A percentile compares a stretch with the other conserved stretches of the same genome.
Evolutionary conservation across 192 early-diverging fungal species (phyloP).

Genomic region (Backusella liffmaniae): DNA sequence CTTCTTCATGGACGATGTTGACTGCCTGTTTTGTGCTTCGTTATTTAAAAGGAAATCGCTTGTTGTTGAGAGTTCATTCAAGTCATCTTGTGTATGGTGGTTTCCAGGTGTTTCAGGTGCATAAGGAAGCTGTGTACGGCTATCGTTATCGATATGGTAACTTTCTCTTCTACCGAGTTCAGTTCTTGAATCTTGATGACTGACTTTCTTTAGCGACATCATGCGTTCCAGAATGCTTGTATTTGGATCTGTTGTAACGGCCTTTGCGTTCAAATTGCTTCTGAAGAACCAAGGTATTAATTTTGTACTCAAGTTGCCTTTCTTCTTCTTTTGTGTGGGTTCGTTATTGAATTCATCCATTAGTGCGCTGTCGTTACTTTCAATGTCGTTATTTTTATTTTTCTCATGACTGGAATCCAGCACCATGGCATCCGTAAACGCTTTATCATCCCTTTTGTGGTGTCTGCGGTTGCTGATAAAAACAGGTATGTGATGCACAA

Average conservation of each 20-base stretch:
- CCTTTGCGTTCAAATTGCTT: background rate
- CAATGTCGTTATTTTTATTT: background rate
- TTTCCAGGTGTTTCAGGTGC: background rate
- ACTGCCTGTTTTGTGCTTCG: background rate
- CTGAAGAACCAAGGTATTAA: conserved; percentile 10
- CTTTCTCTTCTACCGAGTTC: background rate
- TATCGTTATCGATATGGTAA: background rate
- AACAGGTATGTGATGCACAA: conserved; percentile 24
- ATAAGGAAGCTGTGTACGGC: background rate
- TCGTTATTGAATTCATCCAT: background rate
- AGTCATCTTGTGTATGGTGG: background rate
- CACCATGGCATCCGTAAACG: background rate
- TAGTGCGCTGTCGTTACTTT: background rate
- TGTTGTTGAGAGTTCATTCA: background rate
- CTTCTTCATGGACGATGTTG: background rate
- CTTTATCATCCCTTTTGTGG: background rate
- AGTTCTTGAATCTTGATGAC: background rate
- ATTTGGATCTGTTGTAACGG: background rate
- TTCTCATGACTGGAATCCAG: background rate
- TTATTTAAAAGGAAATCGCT: background rate
- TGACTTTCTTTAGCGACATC: background rate
- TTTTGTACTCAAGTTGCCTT: background rate
- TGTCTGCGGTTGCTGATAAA: conserved; percentile 13
- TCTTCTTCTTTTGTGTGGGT: background rate
- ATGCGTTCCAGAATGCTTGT: background rate